Evolutionary conservation across 805 yeast genomes (phyloP).

Genomic region (Saturnispora zaruensis): DNA sequence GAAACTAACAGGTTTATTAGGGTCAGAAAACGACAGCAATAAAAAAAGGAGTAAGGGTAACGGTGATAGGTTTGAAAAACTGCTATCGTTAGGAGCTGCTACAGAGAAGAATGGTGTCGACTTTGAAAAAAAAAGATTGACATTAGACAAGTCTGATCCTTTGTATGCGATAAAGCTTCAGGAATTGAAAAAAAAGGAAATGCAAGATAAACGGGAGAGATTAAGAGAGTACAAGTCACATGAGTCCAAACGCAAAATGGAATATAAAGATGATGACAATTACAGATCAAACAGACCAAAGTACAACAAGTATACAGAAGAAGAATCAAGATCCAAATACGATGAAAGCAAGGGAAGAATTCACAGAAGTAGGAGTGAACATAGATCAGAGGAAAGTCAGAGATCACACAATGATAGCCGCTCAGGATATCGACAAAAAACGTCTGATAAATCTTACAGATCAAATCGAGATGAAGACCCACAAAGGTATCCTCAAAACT

Average conservation of each 20-base stretch:
- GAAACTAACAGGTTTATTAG: constrained; percentile 31
- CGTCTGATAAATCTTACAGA: background rate
- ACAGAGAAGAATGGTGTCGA: constrained; percentile 4
- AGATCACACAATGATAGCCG: background rate
- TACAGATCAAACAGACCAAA: background rate
- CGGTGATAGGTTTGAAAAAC: constrained; percentile 12
- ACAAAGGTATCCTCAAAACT: background rate
- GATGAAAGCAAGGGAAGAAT: background rate
- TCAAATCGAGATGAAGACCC: constrained; percentile 7
- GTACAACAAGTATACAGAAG: too few species aligned
- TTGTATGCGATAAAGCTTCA: constrained; percentile 35
- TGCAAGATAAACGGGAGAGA: constrained; percentile 10
- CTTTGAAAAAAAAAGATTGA: constrained; percentile 13
- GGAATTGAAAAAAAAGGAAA: constrained; percentile 16
- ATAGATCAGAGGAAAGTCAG: background rate
- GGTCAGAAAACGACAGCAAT: background rate
- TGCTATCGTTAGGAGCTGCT: constrained; percentile 18
- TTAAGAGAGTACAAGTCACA: background rate
- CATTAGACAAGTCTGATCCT: constrained; percentile 39
- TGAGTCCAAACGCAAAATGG: background rate
- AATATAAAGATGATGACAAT: too few species aligned
- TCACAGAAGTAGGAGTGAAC: background rate
- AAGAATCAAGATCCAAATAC: background rate
- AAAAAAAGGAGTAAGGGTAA: background rate
- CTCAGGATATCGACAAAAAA: background rate